A percentile compares a stretch with the other conserved stretches of the same genome.
Conservation (phyloP, 2,329 filamentous ascomycete genomes). For the Claviceps digitariae region DNA sequence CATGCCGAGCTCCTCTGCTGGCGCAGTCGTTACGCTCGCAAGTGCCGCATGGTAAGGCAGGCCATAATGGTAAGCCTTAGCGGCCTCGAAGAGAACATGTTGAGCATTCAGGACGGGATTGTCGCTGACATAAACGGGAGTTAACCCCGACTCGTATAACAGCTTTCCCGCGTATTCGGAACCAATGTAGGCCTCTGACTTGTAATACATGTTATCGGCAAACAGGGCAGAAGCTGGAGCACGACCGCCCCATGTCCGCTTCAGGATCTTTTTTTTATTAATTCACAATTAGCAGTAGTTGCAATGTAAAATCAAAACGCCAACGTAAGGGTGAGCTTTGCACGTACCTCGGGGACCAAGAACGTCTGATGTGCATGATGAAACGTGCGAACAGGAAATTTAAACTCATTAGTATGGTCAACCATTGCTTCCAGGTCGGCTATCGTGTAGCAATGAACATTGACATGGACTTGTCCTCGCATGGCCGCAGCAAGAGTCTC, state of each 20-base stretch:
- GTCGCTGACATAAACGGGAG: constrained; percentile 55
- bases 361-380: constrained; percentile 58
- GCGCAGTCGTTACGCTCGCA: constrained; percentile 43
- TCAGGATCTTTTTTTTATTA: constrained; percentile 29
- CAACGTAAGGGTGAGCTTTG: neutral
- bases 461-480: constrained; percentile 53
- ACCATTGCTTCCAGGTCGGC: constrained; percentile 57
- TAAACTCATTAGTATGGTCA: constrained; percentile 58
- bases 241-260: constrained; percentile 39
- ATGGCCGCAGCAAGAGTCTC: constrained; percentile 49
- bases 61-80: constrained; percentile 45
- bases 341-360: constrained; percentile 45
- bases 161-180: constrained; percentile 54
- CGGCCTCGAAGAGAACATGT: constrained; percentile 53
- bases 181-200: constrained; percentile 50
- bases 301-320: neutral
- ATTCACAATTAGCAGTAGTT: neutral
- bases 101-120: constrained; percentile 59
- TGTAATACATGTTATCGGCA: constrained; percentile 62
- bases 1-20: constrained; percentile 44
- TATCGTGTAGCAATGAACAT: constrained; percentile 60
- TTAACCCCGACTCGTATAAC: constrained; percentile 50
- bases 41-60: constrained; percentile 47
- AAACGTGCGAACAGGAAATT: constrained; percentile 51
- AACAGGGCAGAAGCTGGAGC: constrained; percentile 50